Evolutionary conservation across 139 green algal genomes (phyloP).

Genomic region (Dunaliella sp.): DNA sequence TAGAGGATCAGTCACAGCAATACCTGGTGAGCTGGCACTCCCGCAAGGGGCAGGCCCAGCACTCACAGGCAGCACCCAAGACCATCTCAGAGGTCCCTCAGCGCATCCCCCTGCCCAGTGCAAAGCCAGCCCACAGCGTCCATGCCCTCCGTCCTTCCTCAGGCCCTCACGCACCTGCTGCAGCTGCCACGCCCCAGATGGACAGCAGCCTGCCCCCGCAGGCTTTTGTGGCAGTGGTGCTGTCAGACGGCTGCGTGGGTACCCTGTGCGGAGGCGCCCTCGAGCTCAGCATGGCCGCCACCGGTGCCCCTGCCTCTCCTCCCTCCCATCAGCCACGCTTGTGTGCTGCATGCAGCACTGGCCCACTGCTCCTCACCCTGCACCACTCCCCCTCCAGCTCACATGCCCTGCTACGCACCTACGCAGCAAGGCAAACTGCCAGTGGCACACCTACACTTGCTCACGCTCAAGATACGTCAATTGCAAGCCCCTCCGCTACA

Average conservation of each 20-base stretch:
- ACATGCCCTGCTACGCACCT: neutral
- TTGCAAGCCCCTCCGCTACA: neutral
- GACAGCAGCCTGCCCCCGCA: neutral
- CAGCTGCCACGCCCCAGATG: neutral
- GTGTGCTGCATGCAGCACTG: neutral
- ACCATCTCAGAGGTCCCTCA: neutral
- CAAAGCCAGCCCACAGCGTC: neutral
- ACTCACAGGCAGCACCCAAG: neutral
- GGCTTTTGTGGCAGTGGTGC: neutral
- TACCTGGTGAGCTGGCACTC: conserved; percentile 4
- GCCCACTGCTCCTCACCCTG: conserved; percentile 1
- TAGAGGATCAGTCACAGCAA: neutral
- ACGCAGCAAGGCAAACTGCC: neutral
- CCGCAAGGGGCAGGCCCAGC: neutral
- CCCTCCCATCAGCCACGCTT: neutral
- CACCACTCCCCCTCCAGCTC: neutral
- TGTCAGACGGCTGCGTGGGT: neutral
- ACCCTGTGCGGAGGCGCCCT: neutral
- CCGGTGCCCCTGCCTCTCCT: neutral
- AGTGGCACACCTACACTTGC: neutral
- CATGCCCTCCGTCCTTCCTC: neutral
- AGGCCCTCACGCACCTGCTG: neutral
- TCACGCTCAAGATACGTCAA: neutral
- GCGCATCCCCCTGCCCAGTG: neutral
- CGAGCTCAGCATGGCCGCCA: neutral